Conservation (phyloP, 768 basidiomycete species). For the Mycena polygramma region DNA sequence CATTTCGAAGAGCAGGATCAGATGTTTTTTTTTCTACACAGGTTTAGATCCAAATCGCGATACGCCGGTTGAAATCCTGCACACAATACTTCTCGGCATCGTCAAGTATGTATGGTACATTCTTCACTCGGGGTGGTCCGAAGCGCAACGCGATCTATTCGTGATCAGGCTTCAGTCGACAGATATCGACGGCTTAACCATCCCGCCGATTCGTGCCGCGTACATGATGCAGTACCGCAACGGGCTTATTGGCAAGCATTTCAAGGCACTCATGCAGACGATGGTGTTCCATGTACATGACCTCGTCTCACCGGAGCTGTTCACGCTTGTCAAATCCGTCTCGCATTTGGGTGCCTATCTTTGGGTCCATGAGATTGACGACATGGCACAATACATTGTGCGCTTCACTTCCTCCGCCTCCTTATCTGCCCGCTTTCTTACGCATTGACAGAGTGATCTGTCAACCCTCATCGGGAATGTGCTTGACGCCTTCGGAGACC, state of each 20-base stretch:
- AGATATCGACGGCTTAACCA: conserved; percentile 32
- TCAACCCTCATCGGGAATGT: conserved; percentile 46
- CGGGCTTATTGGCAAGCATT: conserved; percentile 51
- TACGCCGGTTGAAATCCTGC: not conserved
- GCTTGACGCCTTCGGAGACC: conserved; percentile 46
- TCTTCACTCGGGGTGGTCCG: conserved; percentile 42
- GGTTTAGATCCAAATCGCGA: not conserved
- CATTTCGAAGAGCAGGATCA: too few species aligned
- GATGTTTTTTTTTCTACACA: too few species aligned
- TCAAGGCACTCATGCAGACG: conserved; percentile 50
- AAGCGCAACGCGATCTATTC: conserved; percentile 38
- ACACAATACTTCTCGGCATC: conserved; percentile 35
- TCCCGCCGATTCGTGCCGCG: conserved; percentile 26
- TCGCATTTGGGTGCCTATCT: conserved; percentile 44
- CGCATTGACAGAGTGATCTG: conserved; percentile 34
- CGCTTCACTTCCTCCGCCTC: too few species aligned
- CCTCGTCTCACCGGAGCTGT: conserved; percentile 34
- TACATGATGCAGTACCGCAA: conserved; percentile 53
- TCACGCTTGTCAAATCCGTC: conserved; percentile 41
- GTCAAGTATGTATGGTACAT: conserved; percentile 43
- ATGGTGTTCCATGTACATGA: conserved; percentile 48
- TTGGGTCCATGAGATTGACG: conserved; percentile 49
- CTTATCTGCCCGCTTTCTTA: too few species aligned
- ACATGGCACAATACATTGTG: conserved; percentile 47
- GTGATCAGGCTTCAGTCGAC: conserved; percentile 46